Conservation (phyloP, 2,329 filamentous ascomycete species). For the Lasiodiplodia gonubiensis region DNA sequence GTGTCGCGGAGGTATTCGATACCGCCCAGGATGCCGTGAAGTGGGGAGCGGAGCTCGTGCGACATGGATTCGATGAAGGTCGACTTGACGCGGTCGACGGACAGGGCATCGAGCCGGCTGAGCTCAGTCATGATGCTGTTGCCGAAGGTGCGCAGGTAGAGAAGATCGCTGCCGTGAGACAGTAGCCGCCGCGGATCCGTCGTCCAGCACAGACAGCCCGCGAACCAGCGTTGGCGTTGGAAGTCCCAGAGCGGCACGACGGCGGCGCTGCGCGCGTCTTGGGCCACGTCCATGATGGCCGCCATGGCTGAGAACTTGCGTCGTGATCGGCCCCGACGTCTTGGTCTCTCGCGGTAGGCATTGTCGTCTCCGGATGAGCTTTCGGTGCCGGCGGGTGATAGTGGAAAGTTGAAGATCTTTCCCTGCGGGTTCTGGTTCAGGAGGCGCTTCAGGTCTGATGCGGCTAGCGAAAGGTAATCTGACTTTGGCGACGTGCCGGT, state of each 20-base stretch:
- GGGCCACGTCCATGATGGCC: conserved; percentile 27
- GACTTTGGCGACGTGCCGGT: not conserved
- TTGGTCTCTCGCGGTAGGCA: not conserved
- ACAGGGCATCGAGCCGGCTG: not conserved
- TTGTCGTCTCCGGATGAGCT: not conserved
- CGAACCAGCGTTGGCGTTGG: conserved; percentile 46
- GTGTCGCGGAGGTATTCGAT: conserved; percentile 31
- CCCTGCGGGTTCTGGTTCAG: conserved; percentile 27
- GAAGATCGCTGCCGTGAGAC: conserved; percentile 45
- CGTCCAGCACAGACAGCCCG: conserved; percentile 44
- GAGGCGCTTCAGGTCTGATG: conserved; percentile 35
- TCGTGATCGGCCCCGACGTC: not conserved
- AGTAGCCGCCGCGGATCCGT: conserved; percentile 45
- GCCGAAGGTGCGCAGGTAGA: conserved; percentile 46
- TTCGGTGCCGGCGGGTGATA: not conserved
- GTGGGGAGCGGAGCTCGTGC: conserved; percentile 39
- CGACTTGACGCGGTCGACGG: not conserved
- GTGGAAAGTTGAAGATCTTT: conserved; percentile 27
- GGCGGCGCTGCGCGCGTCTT: conserved; percentile 44
- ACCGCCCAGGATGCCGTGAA: conserved; percentile 12
- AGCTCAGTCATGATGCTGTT: conserved; percentile 40
- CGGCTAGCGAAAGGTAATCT: conserved; percentile 30
- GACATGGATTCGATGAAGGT: conserved; percentile 50
- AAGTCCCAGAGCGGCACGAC: conserved; percentile 49
- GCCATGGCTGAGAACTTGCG: not conserved